Evolutionary conservation across 495 filamentous ascomycete species (phyloP), one percentile per base, ranked within the genome.

Genomic region (Entonaema liquescens): DNA sequence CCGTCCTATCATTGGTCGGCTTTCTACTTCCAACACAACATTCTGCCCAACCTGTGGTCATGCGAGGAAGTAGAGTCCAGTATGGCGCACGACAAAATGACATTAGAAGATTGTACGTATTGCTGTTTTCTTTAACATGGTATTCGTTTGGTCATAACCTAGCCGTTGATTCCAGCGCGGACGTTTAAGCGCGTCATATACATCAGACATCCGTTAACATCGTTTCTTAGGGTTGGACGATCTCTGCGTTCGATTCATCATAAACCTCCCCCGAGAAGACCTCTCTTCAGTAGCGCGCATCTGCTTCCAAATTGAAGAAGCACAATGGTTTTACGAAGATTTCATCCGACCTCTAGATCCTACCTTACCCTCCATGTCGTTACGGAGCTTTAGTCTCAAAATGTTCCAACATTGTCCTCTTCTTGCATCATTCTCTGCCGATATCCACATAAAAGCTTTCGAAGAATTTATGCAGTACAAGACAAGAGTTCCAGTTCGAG

Each of bases 301-400:
- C 76, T 97, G 94, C 80, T 99, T 99, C 79, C 94, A 98, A 82
- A 91, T 99, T 61, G 95, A 99, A 80, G 96, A 98, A 76, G 95
- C 95, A 76, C 95, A 99, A 91, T 99, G 95, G 95, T 98, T 94
- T 79, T 99, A 98, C 89, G 96, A 98, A 81, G 95, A 99, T 80
- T 99, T 98, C 76, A 92, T 99, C 79, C 92, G 96, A 36, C 94
- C 93, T 31, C 83, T 94, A 59, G 93, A 97, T 76, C 93, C 93
- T 8, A 84, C 85, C 33, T 82, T 98, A 3, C 96, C 96, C 6
- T 93, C 91, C 1, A 88, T 98, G 79, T 89, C 89, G 36, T 86
- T 98, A 9, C 89, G 91, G 52, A 87, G 83, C 28, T 99, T 99
- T 79, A 92, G 90, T 65, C 81, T 93, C 42, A 89, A 90, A 69